Evolutionary conservation across 1,284 basidiomycete genomes (phyloP).

Genomic region (Neotropicomus parvogracilis): DNA sequence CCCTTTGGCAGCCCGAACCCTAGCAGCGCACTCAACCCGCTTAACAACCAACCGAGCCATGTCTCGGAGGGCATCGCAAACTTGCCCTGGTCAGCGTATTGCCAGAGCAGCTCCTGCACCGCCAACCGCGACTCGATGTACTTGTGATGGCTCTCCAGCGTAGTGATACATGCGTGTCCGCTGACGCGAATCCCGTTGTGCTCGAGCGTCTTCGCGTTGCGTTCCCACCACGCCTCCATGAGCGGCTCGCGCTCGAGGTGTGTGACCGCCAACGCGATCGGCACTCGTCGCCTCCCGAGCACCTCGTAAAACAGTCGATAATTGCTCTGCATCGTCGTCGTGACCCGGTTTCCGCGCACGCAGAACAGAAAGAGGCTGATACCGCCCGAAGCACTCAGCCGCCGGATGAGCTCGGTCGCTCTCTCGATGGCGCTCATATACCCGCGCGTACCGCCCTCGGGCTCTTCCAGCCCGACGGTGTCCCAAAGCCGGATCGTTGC

Average conservation of each 20-base stretch:
- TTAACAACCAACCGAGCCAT: slow-evolving; percentile 23
- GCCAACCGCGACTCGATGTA: slow-evolving; percentile 22
- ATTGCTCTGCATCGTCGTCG: slow-evolving; percentile 31
- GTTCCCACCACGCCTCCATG: slow-evolving; percentile 27
- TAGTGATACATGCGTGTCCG: slow-evolving; percentile 28
- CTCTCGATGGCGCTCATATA: slow-evolving; percentile 31
- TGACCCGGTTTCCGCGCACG: slow-evolving; percentile 34
- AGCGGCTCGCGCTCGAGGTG: slow-evolving; percentile 32
- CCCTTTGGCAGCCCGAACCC: slow-evolving; percentile 16
- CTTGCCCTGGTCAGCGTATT: slow-evolving; percentile 22
- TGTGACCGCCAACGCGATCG: slow-evolving; percentile 35
- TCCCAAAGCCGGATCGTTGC: slow-evolving; percentile 26
- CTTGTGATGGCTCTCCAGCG: slow-evolving; percentile 19
- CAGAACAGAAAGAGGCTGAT: slow-evolving; percentile 38
- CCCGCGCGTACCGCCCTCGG: slow-evolving; percentile 20
- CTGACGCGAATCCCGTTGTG: slow-evolving; percentile 13
- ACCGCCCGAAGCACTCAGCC: slow-evolving; percentile 27
- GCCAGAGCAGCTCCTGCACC: slow-evolving; percentile 21
- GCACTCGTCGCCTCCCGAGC: slow-evolving; percentile 33
- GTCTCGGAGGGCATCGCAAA: slow-evolving; percentile 23
- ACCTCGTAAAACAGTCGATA: slow-evolving; percentile 34
- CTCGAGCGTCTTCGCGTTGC: slow-evolving; percentile 18
- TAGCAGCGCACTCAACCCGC: slow-evolving; percentile 14
- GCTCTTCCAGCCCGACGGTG: slow-evolving; percentile 36
- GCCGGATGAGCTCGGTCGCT: slow-evolving; percentile 32